Evolutionary conservation across 768 basidiomycete genomes (phyloP), one percentile per base, ranked within the genome.

Genomic region (Royoungia palumana): DNA sequence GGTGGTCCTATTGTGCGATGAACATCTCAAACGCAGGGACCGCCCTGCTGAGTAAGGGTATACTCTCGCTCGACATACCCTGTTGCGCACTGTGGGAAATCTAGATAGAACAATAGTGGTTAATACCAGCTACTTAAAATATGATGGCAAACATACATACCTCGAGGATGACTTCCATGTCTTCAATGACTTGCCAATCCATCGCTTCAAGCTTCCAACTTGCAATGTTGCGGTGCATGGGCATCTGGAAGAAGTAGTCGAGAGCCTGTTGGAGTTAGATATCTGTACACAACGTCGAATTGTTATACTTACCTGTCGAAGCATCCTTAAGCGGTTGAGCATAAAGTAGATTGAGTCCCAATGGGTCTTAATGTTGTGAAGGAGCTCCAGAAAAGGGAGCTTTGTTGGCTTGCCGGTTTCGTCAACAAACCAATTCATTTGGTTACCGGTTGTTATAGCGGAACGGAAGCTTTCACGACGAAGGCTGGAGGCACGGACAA

Each of bases 311-410:
- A 50, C 49, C n/a, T 19, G 49, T 22, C 12, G 4, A 7, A 50
- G 17, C n/a, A 25, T 25, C 24, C 6, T 24, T 2, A 22, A 7
- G 7, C 25, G 7, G 17, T 55, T 27, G 1, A 74, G 49, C 71
- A 75, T 72, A 17, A 35, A 14, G 13, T 35, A 35, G 16, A 17
- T 14, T 11, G 35, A 35, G 17, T 35, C 35, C 35, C 70, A 73
- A 0, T 61, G 54, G 0, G 71, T 0, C 62, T 54, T 0, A 71
- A 74, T 2, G 50, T 22, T 0, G 75, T 67, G 50, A 75, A 50
- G 34, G 12, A 50, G 36, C 17, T 50, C 43, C 3, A 50, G 5
- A 1, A 10, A 19, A 2, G 36, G 49, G 12, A 50, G 10, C 20
- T 44, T 7, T 9, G 35, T n/a, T n/a, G 35, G 35, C 4, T 36